Evolutionary conservation across 2,329 filamentous ascomycete species (phyloP).

Genomic region (Penicillium sp.): DNA sequence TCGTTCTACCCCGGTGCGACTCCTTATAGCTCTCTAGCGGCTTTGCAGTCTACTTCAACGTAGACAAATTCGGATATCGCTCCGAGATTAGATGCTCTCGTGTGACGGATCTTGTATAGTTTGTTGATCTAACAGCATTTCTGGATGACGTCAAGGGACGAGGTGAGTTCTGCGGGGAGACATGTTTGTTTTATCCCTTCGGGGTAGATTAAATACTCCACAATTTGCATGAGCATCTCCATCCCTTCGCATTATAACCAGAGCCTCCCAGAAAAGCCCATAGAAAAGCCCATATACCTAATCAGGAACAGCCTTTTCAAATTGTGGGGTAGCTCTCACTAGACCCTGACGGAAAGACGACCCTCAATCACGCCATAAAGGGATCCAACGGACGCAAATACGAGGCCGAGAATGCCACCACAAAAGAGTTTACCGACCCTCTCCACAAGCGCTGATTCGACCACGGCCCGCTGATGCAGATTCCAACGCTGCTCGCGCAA

Average conservation of each 20-base stretch:
- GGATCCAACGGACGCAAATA: slow-evolving; percentile 3
- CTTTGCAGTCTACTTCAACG: slow-evolving; percentile 9
- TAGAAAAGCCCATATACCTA: not conserved
- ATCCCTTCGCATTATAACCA: not conserved
- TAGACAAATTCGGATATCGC: not conserved
- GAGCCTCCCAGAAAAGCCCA: too few species aligned
- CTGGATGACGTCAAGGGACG: not conserved
- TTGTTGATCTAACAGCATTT: too few species aligned
- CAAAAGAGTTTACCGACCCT: slow-evolving; percentile 3
- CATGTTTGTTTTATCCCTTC: not conserved
- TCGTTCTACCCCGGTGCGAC: slow-evolving; percentile 34
- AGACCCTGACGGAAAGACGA: slow-evolving; percentile 2
- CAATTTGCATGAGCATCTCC: not conserved
- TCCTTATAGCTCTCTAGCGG: slow-evolving; percentile 28
- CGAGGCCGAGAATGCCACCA: not conserved
- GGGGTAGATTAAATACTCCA: not conserved
- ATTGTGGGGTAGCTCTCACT: not conserved
- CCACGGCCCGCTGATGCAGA: slow-evolving; percentile 4
- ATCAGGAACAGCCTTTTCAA: not conserved
- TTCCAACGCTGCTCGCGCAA: slow-evolving; percentile 3
- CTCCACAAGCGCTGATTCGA: slow-evolving; percentile 1
- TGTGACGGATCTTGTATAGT: too few species aligned
- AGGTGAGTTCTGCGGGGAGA: too few species aligned
- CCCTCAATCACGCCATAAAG: slow-evolving; percentile 16
- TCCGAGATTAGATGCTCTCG: not conserved